phyloP scores from a whole-genome alignment of 2,329 filamentous ascomycete genomes.

The Torrubiella hemipterigena region DNA sequence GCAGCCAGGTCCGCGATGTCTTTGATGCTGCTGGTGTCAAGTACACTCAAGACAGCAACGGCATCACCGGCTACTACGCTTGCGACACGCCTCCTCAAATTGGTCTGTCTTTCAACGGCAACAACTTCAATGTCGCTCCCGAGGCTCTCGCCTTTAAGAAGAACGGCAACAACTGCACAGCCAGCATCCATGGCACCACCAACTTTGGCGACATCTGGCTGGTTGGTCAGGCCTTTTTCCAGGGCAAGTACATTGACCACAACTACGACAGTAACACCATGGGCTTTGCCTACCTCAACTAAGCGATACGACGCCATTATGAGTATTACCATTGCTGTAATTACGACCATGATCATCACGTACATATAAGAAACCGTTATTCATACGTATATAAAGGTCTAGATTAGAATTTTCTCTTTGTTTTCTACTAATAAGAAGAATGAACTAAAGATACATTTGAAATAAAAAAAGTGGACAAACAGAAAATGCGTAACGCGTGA shows the following conservation, averaged over 20 bases:
- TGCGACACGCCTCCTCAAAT: constrained; percentile 8
- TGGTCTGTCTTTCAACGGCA: constrained; percentile 8
- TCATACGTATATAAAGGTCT: no score
- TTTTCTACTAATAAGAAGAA: no score
- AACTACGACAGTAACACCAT: constrained; percentile 7
- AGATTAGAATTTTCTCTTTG: no score
- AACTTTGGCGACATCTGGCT: constrained; percentile 9
- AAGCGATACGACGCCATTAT: no score
- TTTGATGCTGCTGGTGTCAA: constrained; percentile 9
- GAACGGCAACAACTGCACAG: constrained; percentile 10
- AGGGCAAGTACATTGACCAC: constrained; percentile 12
- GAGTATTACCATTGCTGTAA: no score
- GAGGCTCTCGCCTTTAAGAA: constrained; percentile 8
- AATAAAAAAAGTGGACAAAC: no score
- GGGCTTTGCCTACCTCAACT: constrained; percentile 10
- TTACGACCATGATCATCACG: no score
- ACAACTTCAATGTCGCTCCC: constrained; percentile 9
- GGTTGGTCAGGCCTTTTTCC: constrained; percentile 12
- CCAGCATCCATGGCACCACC: constrained; percentile 8
- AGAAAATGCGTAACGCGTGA: no score
- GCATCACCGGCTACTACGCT: constrained; percentile 9
- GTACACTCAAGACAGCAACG: constrained; percentile 3
- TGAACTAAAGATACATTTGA: no score
- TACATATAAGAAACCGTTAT: no score
- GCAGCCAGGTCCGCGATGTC: constrained; percentile 4